Evolutionary conservation across 192 early-diverging fungal genomes (phyloP).

Genomic region (Lunasporangiospora selenospora): DNA sequence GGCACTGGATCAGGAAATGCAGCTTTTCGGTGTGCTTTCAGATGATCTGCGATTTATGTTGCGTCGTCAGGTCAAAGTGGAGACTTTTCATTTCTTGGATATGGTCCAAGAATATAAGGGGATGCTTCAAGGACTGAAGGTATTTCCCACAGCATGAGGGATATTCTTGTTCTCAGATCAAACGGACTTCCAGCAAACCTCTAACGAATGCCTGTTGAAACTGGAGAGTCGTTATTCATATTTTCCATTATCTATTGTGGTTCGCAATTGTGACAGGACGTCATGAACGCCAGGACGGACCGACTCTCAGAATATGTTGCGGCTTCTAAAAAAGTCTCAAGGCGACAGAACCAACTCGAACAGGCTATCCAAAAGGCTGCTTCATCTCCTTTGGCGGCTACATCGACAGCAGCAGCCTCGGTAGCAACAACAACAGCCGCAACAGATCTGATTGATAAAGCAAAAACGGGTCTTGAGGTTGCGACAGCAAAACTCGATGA

Average conservation of each 20-base stretch:
- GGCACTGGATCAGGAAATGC: conserved; percentile 53
- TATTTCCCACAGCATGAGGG: background rate
- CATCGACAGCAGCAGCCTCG: too few species aligned
- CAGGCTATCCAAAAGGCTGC: conserved; percentile 35
- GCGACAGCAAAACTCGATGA: conserved; percentile 28
- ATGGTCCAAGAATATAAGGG: conserved; percentile 57
- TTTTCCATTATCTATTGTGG: too few species aligned
- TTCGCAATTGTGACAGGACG: conserved; percentile 42
- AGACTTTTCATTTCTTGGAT: conserved; percentile 55
- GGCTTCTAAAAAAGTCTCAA: conserved; percentile 49
- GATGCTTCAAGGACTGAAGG: conserved; percentile 56
- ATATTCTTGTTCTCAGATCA: background rate
- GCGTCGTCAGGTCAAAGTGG: conserved; percentile 52
- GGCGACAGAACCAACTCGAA: conserved; percentile 41
- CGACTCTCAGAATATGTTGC: conserved; percentile 55
- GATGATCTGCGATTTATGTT: conserved; percentile 55
- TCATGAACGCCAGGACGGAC: conserved; percentile 57
- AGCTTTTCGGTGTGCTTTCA: conserved; percentile 56
- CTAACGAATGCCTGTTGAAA: too few species aligned
- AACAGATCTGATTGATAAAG: conserved; percentile 14
- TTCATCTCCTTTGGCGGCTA: background rate
- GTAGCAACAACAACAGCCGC: conserved; percentile 4
- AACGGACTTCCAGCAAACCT: background rate
- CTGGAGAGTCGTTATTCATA: too few species aligned
- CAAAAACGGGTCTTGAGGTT: conserved; percentile 24